These are phyloP conservation scores for Rhododendron henanense DNA, from an alignment of 148 eudicot genomes.

Conservation along the genomic window DNA sequence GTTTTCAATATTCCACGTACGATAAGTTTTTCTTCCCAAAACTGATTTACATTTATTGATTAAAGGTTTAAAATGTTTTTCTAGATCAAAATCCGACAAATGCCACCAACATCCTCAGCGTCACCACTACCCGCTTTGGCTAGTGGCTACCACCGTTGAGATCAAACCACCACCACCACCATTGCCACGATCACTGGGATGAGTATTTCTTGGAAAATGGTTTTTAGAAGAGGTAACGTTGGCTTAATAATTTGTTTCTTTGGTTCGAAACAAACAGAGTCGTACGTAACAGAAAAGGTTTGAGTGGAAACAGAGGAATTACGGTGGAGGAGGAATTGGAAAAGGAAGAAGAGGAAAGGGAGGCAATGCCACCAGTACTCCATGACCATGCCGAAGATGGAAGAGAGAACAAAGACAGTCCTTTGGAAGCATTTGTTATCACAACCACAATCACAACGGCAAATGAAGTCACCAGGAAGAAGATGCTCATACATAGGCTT, in stretches of 20 bases:
- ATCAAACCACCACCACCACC: too few relatives aligned
- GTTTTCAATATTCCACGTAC: not conserved
- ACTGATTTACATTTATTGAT: not conserved
- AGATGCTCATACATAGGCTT: not conserved
- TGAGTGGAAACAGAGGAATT: not conserved
- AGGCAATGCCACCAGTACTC: not conserved
- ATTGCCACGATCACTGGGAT: too few relatives aligned
- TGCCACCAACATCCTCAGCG: too few relatives aligned
- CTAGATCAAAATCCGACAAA: too few relatives aligned
- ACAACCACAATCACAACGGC: not conserved
- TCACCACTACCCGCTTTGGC: too few relatives aligned
- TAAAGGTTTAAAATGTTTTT: too few relatives aligned
- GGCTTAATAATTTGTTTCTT: not conserved
- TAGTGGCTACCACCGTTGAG: too few relatives aligned
- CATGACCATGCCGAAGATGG: not conserved
- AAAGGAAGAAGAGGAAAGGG: not conserved
- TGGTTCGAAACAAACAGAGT: not conserved
- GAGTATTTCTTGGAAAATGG: not conserved
- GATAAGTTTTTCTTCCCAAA: not conserved
- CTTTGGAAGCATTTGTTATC: constrained; percentile 4
- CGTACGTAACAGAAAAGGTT: not conserved
- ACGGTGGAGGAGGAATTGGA: not conserved
- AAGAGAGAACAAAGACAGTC: not conserved
- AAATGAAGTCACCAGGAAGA: not conserved
- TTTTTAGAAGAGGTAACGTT: not conserved